A percentile compares a stretch with the other conserved stretches of the same genome.
Conservation (phyloP, 2,329 filamentous ascomycete genomes). For the Xylariaceae sp. region DNA sequence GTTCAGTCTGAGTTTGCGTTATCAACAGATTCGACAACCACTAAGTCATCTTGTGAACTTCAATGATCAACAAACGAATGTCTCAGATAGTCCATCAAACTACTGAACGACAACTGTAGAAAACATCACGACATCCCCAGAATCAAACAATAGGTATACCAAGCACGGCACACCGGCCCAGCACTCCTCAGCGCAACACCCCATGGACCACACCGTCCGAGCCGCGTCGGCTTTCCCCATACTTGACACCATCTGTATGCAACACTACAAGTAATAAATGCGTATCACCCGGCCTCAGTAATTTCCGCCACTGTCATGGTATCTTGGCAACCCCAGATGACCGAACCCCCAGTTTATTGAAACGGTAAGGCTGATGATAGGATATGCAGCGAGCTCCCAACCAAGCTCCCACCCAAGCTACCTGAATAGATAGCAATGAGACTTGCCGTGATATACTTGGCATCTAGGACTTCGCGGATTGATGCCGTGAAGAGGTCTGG, state of each 20-base stretch:
- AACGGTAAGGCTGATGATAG: slow-evolving; percentile 10
- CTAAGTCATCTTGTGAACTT: no score
- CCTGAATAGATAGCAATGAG: no score
- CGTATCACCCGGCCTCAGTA: not conserved
- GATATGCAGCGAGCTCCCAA: not conserved
- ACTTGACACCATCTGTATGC: not conserved
- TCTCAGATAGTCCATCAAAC: not conserved
- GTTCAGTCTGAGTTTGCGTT: not conserved
- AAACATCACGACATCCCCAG: not conserved
- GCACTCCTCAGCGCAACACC: not conserved
- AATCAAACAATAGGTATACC: slow-evolving; percentile 2
- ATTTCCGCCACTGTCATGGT: not conserved
- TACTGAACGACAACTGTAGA: not conserved
- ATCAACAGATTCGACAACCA: not conserved
- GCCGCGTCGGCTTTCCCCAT: slow-evolving; percentile 1
- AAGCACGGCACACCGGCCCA: slow-evolving; percentile 2
- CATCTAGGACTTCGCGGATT: no score
- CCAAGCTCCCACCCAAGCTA: no score
- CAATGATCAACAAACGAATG: no score
- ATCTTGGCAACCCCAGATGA: not conserved
- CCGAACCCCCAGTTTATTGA: no score
- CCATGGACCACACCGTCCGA: not conserved
- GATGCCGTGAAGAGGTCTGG: no score
- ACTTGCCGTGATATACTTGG: no score
- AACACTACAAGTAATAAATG: not conserved